A percentile compares a stretch with the other conserved stretches of the same genome.
Evolutionary conservation across 2,329 filamentous ascomycete genomes (phyloP).

Genomic region (Xylariaceae sp.): DNA sequence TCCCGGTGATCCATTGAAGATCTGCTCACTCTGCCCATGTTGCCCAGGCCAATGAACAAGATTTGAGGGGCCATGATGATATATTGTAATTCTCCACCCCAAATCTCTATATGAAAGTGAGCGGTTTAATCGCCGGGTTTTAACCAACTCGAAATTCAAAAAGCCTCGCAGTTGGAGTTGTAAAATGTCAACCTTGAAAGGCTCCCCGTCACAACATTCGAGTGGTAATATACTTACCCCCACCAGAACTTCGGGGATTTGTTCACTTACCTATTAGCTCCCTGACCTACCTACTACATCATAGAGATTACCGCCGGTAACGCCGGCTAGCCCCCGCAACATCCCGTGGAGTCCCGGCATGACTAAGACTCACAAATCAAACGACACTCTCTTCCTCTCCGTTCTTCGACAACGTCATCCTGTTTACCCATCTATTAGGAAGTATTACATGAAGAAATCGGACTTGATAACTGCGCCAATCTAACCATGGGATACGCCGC

Average conservation of each 20-base stretch:
- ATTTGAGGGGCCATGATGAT: conserved; percentile 54
- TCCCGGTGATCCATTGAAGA: background rate
- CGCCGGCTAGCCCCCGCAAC: background rate
- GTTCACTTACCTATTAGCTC: background rate
- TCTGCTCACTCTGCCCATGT: conserved; percentile 71
- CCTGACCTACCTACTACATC: background rate
- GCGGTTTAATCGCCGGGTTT: no score
- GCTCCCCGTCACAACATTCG: no score
- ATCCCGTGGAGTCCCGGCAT: background rate
- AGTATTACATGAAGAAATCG: no score
- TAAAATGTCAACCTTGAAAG: no score
- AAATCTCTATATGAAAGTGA: no score
- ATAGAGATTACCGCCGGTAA: background rate
- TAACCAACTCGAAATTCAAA: no score
- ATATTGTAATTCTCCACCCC: background rate
- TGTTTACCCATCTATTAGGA: no score
- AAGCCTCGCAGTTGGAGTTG: no score
- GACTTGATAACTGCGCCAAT: no score
- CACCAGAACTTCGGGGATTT: no score
- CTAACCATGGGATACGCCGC: no score
- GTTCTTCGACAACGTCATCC: background rate
- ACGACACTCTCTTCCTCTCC: background rate
- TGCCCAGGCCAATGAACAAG: conserved; percentile 79
- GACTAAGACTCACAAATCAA: background rate
- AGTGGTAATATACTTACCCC: no score